These are phyloP conservation scores for Sanghuangporus weigelae DNA, from an alignment of 1,284 basidiomycete genomes.

Conservation along the genomic window DNA sequence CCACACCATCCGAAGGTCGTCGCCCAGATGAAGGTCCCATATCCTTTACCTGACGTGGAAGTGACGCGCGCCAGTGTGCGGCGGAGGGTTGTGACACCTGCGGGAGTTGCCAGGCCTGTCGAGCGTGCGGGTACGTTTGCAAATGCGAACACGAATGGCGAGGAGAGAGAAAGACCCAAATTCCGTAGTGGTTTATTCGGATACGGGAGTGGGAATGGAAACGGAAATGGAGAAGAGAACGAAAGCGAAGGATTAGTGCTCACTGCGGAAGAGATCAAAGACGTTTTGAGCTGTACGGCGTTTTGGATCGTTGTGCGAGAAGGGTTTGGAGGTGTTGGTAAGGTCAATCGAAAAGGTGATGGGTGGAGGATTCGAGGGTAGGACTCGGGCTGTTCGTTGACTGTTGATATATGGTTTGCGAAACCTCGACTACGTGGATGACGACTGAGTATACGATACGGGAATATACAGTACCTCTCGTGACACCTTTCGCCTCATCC, in stretches of 20 bases:
- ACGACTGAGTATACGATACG: not conserved
- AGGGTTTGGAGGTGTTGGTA: slow-evolving; percentile 85
- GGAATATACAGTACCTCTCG: not conserved
- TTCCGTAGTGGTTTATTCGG: slow-evolving; percentile 11
- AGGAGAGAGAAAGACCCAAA: not conserved
- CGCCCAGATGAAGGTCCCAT: slow-evolving; percentile 85
- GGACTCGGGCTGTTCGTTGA: not conserved
- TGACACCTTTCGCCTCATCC: not conserved
- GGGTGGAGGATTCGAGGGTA: slow-evolving; percentile 64
- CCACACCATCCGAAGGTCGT: slow-evolving; percentile 97
- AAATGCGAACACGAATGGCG: slow-evolving; percentile 4
- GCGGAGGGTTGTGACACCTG: slow-evolving; percentile 42
- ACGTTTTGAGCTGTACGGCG: slow-evolving; percentile 82
- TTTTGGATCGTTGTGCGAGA: slow-evolving; percentile 93
- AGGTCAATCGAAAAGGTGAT: slow-evolving; percentile 71
- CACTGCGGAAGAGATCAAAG: slow-evolving; percentile 91
- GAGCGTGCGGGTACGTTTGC: slow-evolving; percentile 19
- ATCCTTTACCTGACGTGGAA: slow-evolving; percentile 74
- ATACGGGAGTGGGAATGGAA: slow-evolving; percentile 19
- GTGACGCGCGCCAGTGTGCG: slow-evolving; percentile 48
- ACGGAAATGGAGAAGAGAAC: slow-evolving; percentile 35
- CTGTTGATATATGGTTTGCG: not conserved
- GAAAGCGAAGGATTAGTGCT: slow-evolving; percentile 56
- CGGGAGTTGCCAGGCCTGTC: slow-evolving; percentile 38
- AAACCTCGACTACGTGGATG: too few species aligned